A percentile compares a stretch with the other conserved stretches of the same genome.
Conservation (phyloP, 2,329 filamentous ascomycete genomes). For the Xenosphaeropsis pyriputrescens region DNA sequence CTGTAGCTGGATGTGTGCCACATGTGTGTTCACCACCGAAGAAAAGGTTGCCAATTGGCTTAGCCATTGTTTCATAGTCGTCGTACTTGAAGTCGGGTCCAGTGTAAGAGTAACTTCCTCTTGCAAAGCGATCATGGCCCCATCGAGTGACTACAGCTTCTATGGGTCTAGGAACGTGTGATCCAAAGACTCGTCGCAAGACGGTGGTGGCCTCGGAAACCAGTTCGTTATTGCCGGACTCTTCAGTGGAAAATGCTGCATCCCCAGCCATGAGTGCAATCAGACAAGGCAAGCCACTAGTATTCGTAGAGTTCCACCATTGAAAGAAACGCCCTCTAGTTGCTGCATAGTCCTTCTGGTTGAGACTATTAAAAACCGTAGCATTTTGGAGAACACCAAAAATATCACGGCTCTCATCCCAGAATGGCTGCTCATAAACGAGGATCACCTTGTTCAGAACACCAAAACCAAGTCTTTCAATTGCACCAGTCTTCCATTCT, state of each 20-base stretch:
- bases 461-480: slow-evolving; percentile 78
- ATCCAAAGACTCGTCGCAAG: slow-evolving; percentile 61
- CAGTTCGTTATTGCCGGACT: slow-evolving; percentile 58
- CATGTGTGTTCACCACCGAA: slow-evolving; percentile 97
- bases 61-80: slow-evolving; percentile 88
- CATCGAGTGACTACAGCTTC: slow-evolving; percentile 88
- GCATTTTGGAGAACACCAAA: slow-evolving; percentile 81
- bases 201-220: slow-evolving; percentile 69
- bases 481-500: slow-evolving; percentile 67
- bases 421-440: slow-evolving; percentile 80
- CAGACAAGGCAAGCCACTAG: slow-evolving; percentile 73
- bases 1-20: slow-evolving; percentile 88
- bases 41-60: slow-evolving; percentile 70
- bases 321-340: slow-evolving; percentile 89
- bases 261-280: slow-evolving; percentile 94
- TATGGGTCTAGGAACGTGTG: slow-evolving; percentile 57
- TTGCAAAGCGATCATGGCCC: slow-evolving; percentile 81
- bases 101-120: slow-evolving; percentile 90
- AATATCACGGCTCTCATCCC: slow-evolving; percentile 81
- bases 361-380: slow-evolving; percentile 50
- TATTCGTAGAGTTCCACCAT: slow-evolving; percentile 92
- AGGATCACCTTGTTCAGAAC: slow-evolving; percentile 91
- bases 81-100: slow-evolving; percentile 67
- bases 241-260: slow-evolving; percentile 78
- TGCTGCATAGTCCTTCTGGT: slow-evolving; percentile 64